Conservation (phyloP, 2,329 filamentous ascomycete genomes). For the Pseudocercospora fijiensis region DNA sequence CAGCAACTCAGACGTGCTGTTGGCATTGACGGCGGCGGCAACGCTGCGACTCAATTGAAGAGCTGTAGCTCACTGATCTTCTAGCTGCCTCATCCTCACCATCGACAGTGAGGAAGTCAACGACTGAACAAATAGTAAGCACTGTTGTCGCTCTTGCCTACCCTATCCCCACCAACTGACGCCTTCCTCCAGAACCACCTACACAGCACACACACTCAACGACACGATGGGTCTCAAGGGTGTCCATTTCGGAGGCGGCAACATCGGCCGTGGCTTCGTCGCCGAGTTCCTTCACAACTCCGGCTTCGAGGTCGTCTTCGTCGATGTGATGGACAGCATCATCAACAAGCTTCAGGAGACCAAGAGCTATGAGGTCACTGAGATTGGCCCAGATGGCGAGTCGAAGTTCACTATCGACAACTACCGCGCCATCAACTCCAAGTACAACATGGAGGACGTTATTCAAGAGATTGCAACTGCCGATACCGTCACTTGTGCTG, state of each 20-base stretch:
- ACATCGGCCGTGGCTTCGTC: constrained; percentile 67
- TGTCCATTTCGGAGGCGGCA: constrained; percentile 55
- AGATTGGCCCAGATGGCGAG: constrained; percentile 83
- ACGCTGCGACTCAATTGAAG: background rate
- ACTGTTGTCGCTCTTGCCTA: background rate
- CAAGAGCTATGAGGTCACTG: constrained; percentile 83
- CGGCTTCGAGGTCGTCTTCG: constrained; percentile 92
- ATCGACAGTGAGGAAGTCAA: background rate
- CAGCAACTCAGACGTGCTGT: background rate
- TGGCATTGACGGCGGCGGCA: background rate
- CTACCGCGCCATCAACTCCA: constrained; percentile 96
- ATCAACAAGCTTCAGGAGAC: constrained; percentile 76
- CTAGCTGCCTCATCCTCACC: constrained; percentile 3
- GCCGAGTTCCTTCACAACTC: constrained; percentile 92
- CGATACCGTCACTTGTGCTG: constrained; percentile 92
- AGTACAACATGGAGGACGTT: constrained; percentile 75
- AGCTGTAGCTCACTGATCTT: background rate
- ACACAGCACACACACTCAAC: constrained; percentile 21
- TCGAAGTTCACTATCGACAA: constrained; percentile 81
- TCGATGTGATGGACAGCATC: constrained; percentile 83
- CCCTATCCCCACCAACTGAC: background rate
- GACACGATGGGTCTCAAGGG: constrained; percentile 45
- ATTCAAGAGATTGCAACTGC: constrained; percentile 82
- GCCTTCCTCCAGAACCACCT: constrained; percentile 8
- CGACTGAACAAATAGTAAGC: constrained; percentile 2